Percentiles rank a stretch among this genome's conserved stretches.
Evolutionary conservation across 768 basidiomycete species (phyloP).

Genomic region (Leccinum uliginosum): DNA sequence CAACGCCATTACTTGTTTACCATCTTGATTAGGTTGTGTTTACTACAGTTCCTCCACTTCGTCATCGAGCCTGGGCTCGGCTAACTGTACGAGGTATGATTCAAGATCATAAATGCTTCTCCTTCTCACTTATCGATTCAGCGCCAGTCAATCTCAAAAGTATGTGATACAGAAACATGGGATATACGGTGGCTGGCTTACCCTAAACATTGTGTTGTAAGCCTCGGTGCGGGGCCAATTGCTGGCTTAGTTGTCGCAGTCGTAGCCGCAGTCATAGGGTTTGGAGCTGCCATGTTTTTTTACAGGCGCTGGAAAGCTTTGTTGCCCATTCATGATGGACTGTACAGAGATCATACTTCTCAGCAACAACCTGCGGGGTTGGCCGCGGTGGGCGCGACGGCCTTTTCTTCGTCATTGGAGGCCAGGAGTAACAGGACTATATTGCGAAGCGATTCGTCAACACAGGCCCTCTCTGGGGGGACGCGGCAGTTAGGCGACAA

Average conservation of each 20-base stretch:
- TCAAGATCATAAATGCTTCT: not conserved
- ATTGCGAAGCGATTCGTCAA: slow-evolving; percentile 4
- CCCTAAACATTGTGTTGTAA: not conserved
- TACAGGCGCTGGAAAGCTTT: slow-evolving; percentile 28
- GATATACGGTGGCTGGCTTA: not conserved
- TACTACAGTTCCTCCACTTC: not conserved
- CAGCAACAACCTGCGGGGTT: slow-evolving; percentile 6
- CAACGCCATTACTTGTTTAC: not conserved
- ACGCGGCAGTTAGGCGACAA: slow-evolving; percentile 6
- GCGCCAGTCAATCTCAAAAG: not conserved
- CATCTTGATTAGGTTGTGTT: not conserved
- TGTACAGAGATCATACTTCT: slow-evolving; percentile 9
- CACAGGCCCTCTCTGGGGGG: slow-evolving; percentile 1
- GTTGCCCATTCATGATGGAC: slow-evolving; percentile 10
- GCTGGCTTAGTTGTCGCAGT: slow-evolving; percentile 19
- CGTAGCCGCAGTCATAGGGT: slow-evolving; percentile 10
- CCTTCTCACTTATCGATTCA: not conserved
- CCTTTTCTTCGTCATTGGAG: slow-evolving; percentile 20
- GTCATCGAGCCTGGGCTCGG: not conserved
- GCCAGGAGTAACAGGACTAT: slow-evolving; percentile 13
- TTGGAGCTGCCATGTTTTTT: slow-evolving; percentile 20
- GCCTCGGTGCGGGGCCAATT: slow-evolving; percentile 20
- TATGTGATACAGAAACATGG: slow-evolving; percentile 2
- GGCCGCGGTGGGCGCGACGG: not conserved
- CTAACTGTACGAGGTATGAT: slow-evolving; percentile 1